A percentile compares a stretch with the other conserved stretches of the same genome.
phyloP scores from a whole-genome alignment of 1,284 basidiomycete species.

The Trichosporon coremiiforme region DNA sequence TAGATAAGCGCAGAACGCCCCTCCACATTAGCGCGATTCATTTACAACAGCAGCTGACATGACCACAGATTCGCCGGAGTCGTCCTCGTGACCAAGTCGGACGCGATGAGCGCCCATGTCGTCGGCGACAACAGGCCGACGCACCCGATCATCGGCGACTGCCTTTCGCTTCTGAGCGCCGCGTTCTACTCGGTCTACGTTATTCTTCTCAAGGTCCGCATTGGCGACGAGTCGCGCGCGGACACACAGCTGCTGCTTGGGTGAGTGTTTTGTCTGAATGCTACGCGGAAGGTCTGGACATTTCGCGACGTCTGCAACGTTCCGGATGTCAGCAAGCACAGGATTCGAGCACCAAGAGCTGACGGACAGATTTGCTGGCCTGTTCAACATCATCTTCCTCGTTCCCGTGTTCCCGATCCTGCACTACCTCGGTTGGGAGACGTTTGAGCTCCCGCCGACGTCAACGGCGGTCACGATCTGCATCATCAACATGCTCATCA shows the following conservation, averaged over 20 bases:
- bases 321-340: no score
- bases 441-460: slow-evolving; percentile 71
- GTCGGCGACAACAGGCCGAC: slow-evolving; percentile 31
- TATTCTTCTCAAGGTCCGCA: slow-evolving; percentile 83
- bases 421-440: slow-evolving; percentile 74
- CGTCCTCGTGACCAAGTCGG: slow-evolving; percentile 78
- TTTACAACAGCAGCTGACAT: slow-evolving; percentile 17
- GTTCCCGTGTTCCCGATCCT: slow-evolving; percentile 83
- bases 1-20: neutral
- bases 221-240: slow-evolving; percentile 78
- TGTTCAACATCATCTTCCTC: slow-evolving; percentile 79
- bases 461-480: slow-evolving; percentile 67
- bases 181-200: slow-evolving; percentile 90
- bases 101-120: slow-evolving; percentile 59
- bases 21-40: neutral
- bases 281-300: no score
- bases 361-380: slow-evolving; percentile 69
- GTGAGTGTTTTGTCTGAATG: slow-evolving; percentile 37
- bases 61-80: slow-evolving; percentile 76
- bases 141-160: slow-evolving; percentile 67
- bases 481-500: slow-evolving; percentile 82
- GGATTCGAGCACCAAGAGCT: slow-evolving; percentile 20
- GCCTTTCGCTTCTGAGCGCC: slow-evolving; percentile 76
- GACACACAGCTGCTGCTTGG: slow-evolving; percentile 94
- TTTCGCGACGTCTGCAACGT: no score